Conservation (phyloP, 129 eudicot genomes). For the Kitagawia praeruptora region DNA sequence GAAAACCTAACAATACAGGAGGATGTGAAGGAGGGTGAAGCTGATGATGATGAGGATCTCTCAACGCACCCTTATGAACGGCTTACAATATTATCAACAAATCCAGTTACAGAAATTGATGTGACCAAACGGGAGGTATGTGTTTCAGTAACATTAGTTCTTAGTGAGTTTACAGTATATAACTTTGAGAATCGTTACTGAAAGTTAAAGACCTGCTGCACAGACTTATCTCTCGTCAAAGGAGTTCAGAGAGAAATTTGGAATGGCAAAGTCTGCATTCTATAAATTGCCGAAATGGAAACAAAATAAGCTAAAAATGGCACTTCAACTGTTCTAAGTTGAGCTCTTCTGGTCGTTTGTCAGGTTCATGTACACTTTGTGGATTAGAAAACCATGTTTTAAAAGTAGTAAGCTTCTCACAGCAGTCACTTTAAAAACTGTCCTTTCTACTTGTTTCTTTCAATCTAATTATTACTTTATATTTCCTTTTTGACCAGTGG, state of each 20-base stretch:
- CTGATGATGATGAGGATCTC: slow-evolving; percentile 85
- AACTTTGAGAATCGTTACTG: neutral
- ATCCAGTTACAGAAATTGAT: slow-evolving; percentile 75
- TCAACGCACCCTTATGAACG: slow-evolving; percentile 70
- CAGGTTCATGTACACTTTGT: slow-evolving; percentile 24
- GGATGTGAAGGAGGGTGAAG: slow-evolving; percentile 69
- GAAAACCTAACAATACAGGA: slow-evolving; percentile 70
- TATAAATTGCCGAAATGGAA: slow-evolving; percentile 94
- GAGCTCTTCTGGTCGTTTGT: neutral
- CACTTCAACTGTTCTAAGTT: slow-evolving; percentile 63
- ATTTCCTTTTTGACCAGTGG: slow-evolving; percentile 23
- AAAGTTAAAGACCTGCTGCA: neutral
- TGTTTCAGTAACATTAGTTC: neutral
- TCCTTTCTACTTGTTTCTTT: slow-evolving; percentile 2
- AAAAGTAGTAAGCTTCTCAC: slow-evolving; percentile 22
- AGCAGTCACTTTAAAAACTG: neutral
- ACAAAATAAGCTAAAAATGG: slow-evolving; percentile 88
- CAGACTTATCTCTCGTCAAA: slow-evolving; percentile 80
- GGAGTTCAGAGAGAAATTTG: slow-evolving; percentile 90
- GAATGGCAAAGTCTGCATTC: slow-evolving; percentile 73
- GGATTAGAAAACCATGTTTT: slow-evolving; percentile 7
- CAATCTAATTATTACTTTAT: slow-evolving; percentile 2
- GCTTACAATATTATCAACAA: slow-evolving; percentile 45
- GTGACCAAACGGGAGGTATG: slow-evolving; percentile 88
- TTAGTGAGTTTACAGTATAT: neutral